Evolutionary conservation across 148 eudicot genomes (phyloP), one percentile per base, ranked within the genome.

Genomic region (Simmondsia chinensis): DNA sequence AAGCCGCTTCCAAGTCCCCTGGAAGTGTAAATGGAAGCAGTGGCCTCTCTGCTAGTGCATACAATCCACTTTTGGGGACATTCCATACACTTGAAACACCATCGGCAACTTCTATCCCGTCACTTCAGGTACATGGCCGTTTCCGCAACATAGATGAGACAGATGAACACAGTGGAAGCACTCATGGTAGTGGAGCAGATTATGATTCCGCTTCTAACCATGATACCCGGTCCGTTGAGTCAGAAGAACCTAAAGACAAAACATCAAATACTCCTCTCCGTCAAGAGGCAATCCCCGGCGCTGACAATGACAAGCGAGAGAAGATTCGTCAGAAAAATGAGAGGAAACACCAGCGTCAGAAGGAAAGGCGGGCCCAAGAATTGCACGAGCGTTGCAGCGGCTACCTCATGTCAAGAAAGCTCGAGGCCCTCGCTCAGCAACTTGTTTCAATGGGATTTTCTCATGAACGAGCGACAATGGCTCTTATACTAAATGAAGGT

Each of bases 311-410:
- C 20, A 85, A 91, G 60, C 66, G 95, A 28, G 99, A 91, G 48
- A 91, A 86, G 45, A 82, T 76, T 30, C 99, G 99, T 18, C 95
- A 76, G 64, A 85, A 85, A 50, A 91, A 86, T 57, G 99, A 91
- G 82, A 79, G 69, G 60, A 91, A 91, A 55, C 99, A 91, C 52
- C 99, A 91, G 61, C 95, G 99, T 20, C 99, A 86, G 57, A 91
- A 82, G 74, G 99, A 91, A 64, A 79, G 68, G 65, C 79, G 99
- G 11, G 99, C 99, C 15, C 95, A 74, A 53, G 95, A 91, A 55
- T 66, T 85, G 74, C 99, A 77, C 40, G 99, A 91, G 53, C 74
- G 80, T 3, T 91, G 95, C 60, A 72, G 71, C 52, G 94, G 99
- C 25, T 91, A 82, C 55, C 85, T 91, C 46, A 91, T 85, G 94